phyloP scores from a whole-genome alignment of 345 rosid species.

The Citrus inodora region DNA sequence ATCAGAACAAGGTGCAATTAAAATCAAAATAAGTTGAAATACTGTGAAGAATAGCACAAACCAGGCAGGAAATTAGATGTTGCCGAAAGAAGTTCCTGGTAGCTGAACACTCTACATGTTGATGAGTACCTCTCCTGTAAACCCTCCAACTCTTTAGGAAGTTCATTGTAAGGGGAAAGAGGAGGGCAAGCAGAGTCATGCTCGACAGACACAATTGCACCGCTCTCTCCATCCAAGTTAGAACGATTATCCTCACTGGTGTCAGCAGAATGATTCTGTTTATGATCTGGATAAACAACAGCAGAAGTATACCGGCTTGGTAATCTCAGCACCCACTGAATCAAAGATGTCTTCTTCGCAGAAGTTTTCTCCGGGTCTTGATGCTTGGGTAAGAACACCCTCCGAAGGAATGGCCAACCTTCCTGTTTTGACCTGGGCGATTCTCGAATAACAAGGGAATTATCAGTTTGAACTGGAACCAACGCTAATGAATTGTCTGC shows the following conservation, averaged over 20 bases:
- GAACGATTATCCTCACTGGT: conserved; percentile 30
- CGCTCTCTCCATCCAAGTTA: conserved; percentile 49
- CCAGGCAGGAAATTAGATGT: conserved; percentile 73
- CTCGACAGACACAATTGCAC: conserved; percentile 48
- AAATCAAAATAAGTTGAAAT: conserved; percentile 12
- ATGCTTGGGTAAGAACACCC: conserved; percentile 33
- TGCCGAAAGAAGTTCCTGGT: conserved; percentile 65
- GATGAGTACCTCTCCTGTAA: conserved; percentile 70
- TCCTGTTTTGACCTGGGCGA: conserved; percentile 27
- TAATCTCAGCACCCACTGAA: conserved; percentile 42
- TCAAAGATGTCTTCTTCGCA: conserved; percentile 43
- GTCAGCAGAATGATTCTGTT: conserved; percentile 29
- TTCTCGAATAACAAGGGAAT: conserved; percentile 14
- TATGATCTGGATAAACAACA: conserved; percentile 60
- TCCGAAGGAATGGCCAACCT: conserved; percentile 62
- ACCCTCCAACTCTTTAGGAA: conserved; percentile 62
- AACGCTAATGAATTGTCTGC: conserved; percentile 52
- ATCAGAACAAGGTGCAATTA: conserved; percentile 8
- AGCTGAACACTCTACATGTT: conserved; percentile 74
- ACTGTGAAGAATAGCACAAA: conserved; percentile 25
- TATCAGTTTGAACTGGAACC: conserved; percentile 41
- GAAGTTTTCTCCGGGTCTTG: conserved; percentile 35
- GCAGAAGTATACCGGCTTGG: conserved; percentile 60
- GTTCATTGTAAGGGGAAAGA: conserved; percentile 37
- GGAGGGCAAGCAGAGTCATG: conserved; percentile 33